Percentiles rank a stretch among this genome's conserved stretches.
phyloP scores from a whole-genome alignment of 169 alveolate genomes.

The Fabrea salina region DNA sequence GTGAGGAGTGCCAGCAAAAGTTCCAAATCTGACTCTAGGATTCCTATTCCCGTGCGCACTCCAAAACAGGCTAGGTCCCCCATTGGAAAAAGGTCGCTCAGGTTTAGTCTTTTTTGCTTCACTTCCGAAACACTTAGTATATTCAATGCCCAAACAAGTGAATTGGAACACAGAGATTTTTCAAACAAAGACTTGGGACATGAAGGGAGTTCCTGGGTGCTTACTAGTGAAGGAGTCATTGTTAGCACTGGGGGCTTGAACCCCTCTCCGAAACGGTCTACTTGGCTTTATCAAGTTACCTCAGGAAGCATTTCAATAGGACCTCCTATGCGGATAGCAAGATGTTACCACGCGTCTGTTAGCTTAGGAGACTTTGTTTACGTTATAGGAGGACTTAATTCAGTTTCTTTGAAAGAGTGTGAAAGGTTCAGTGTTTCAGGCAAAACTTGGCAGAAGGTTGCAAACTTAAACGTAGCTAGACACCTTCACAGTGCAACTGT shows the following conservation, averaged over 20 bases:
- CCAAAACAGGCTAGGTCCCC: too few relatives aligned
- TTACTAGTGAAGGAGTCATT: not conserved
- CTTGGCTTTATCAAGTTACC: not conserved
- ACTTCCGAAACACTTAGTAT: too few relatives aligned
- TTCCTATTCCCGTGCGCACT: too few relatives aligned
- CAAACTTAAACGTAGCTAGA: not conserved
- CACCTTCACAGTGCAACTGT: not conserved
- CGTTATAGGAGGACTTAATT: constrained; percentile 7
- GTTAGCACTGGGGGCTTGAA: not conserved
- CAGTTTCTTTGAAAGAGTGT: not conserved
- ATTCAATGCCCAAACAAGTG: not conserved
- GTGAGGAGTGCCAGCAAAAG: too few relatives aligned
- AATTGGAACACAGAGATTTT: not conserved
- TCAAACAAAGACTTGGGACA: not conserved
- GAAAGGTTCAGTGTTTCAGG: not conserved
- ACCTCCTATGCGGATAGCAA: not conserved
- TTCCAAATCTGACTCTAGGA: too few relatives aligned
- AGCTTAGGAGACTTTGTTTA: not conserved
- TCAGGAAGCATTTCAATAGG: not conserved
- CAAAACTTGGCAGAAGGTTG: not conserved
- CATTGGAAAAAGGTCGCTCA: too few relatives aligned
- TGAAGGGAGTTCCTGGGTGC: not conserved
- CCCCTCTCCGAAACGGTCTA: not conserved
- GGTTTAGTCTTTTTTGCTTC: too few relatives aligned
- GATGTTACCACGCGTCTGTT: not conserved